These are phyloP conservation scores for Cladophialophora bantiana DNA, from an alignment of 2,329 filamentous ascomycete genomes.

Conservation along the genomic window DNA sequence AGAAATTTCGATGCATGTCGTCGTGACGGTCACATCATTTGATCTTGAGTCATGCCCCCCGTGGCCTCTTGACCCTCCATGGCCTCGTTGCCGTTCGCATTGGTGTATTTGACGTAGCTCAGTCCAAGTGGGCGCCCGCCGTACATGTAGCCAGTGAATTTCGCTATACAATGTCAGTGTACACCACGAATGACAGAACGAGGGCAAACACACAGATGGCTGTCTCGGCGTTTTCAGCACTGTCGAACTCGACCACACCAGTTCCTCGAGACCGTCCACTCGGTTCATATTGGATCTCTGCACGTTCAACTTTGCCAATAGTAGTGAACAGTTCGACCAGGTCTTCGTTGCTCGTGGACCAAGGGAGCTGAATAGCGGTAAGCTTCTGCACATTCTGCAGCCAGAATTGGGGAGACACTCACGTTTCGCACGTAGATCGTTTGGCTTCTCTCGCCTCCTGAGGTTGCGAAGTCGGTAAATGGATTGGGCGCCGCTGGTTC, in stretches of 20 bases:
- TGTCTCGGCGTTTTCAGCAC: conserved; percentile 82
- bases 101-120: conserved; percentile 92
- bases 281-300: conserved; percentile 98
- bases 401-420: conserved; percentile 55
- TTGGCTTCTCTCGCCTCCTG: conserved; percentile 81
- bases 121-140: conserved; percentile 92
- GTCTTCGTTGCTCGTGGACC: conserved; percentile 99
- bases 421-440: conserved; percentile 97
- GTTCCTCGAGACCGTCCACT: conserved; percentile 94
- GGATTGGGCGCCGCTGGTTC: conserved; percentile 71
- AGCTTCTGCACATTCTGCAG: conserved; percentile 31
- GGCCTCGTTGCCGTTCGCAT: conserved; percentile 67
- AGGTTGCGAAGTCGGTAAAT: conserved; percentile 91
- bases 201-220: conserved; percentile 68
- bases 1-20: neutral
- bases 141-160: conserved; percentile 98
- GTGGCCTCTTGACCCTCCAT: conserved; percentile 82
- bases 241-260: conserved; percentile 95
- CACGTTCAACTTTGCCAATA: conserved; percentile 96
- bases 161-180: conserved; percentile 60
- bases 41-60: conserved; percentile 85
- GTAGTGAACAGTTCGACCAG: conserved; percentile 95
- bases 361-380: conserved; percentile 73
- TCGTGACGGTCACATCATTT: conserved; percentile 77
- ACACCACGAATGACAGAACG: neutral